A percentile compares a stretch with the other conserved stretches of the same genome.
These are phyloP conservation scores for Didymosphaeria variabile DNA, from an alignment of 2,329 filamentous ascomycete genomes.

Conservation along the genomic window DNA sequence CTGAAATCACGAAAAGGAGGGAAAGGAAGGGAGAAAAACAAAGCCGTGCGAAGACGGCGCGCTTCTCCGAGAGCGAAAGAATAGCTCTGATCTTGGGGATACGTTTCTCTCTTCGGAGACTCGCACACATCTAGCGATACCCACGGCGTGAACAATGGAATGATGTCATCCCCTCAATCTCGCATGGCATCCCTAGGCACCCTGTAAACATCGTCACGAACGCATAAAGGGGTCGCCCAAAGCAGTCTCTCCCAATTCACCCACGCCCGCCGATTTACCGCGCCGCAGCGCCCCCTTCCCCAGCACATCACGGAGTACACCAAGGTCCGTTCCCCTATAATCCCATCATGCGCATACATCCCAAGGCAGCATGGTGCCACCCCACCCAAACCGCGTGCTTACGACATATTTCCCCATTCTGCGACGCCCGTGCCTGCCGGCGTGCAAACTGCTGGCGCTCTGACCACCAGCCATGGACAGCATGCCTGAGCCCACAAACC, in stretches of 20 bases:
- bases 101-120: not conserved
- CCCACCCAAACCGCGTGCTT: conserved; percentile 3
- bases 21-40: not conserved
- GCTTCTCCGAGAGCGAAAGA: not conserved
- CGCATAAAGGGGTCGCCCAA: conserved; percentile 6
- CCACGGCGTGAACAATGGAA: not conserved
- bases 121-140: not conserved
- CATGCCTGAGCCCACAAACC: not conserved
- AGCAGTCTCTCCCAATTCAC: not conserved
- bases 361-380: not conserved
- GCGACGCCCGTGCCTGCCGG: conserved; percentile 5
- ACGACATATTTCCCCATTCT: conserved; percentile 12
- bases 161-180: not conserved
- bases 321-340: conserved; percentile 4
- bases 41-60: not conserved
- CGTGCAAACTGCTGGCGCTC: conserved; percentile 4
- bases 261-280: not conserved
- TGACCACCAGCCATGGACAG: not conserved
- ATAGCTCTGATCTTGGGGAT: not conserved
- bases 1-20: not conserved
- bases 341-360: conserved; percentile 9
- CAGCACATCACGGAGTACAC: not conserved
- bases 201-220: not conserved
- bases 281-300: not conserved
- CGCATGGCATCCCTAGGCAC: not conserved